Evolutionary conservation across 495 filamentous ascomycete species (phyloP).

Genomic region (Neurospora sp.): DNA sequence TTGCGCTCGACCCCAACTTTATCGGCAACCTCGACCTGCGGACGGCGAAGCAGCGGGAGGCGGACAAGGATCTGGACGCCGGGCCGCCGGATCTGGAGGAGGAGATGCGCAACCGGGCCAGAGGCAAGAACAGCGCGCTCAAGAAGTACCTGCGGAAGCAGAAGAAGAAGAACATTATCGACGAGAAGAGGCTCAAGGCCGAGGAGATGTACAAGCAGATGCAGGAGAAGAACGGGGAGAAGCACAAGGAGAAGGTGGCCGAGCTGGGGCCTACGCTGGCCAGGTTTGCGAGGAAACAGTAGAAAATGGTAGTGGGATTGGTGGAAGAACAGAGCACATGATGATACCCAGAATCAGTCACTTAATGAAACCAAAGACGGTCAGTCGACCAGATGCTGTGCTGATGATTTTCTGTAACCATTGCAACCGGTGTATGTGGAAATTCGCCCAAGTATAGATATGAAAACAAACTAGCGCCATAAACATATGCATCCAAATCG

Average conservation of each 20-base stretch:
- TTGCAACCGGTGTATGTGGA: too few relatives aligned
- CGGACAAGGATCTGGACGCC: conserved; percentile 65
- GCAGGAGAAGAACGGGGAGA: conserved; percentile 28
- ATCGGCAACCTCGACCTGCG: conserved; percentile 76
- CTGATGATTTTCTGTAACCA: neutral
- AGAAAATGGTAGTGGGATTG: conserved; percentile 7
- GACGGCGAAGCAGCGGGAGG: conserved; percentile 59
- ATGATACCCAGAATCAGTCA: conserved; percentile 20
- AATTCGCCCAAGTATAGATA: too few relatives aligned
- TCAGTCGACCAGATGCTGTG: neutral
- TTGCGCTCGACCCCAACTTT: conserved; percentile 81
- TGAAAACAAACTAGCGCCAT: too few relatives aligned
- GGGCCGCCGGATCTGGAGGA: conserved; percentile 64
- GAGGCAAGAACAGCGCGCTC: conserved; percentile 86
- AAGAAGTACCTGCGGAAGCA: conserved; percentile 85
- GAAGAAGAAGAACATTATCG: conserved; percentile 79
- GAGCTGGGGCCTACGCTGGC: conserved; percentile 37
- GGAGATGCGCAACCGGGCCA: conserved; percentile 56
- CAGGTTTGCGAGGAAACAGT: conserved; percentile 38
- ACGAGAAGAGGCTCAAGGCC: conserved; percentile 64
- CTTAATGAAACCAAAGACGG: neutral
- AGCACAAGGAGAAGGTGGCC: conserved; percentile 31
- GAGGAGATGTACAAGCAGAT: conserved; percentile 40
- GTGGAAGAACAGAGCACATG: neutral
- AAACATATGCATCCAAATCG: too few relatives aligned